Evolutionary conservation across 116 monocot genomes (phyloP).

Genomic region (Iris pallida): DNA sequence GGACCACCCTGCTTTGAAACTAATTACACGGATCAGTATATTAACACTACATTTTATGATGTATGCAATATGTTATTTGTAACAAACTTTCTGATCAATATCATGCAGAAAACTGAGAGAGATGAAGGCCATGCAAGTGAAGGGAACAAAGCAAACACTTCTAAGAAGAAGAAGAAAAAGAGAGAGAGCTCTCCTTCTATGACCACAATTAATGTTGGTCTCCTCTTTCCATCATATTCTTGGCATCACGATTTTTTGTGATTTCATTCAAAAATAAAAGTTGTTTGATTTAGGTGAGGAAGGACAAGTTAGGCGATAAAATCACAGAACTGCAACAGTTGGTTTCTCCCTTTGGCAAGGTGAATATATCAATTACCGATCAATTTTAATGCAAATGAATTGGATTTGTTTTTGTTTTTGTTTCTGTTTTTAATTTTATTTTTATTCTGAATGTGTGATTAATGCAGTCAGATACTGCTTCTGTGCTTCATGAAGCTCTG

Average conservation of each 20-base stretch:
- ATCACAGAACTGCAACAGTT: slow-evolving; percentile 45
- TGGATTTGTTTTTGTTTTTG: neutral
- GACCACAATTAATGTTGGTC: slow-evolving; percentile 3
- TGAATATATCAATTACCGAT: neutral
- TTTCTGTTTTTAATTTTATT: neutral
- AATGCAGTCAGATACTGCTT: slow-evolving; percentile 76
- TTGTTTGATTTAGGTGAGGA: slow-evolving; percentile 29
- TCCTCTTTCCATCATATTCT: too few relatives aligned
- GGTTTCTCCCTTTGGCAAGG: slow-evolving; percentile 61
- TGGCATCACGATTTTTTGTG: too few relatives aligned
- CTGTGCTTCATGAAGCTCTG: slow-evolving; percentile 78
- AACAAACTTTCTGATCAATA: too few relatives aligned
- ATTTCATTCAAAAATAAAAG: too few relatives aligned
- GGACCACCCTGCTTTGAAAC: too few relatives aligned
- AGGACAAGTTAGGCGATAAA: slow-evolving; percentile 49
- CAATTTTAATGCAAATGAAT: neutral
- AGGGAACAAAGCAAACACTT: neutral
- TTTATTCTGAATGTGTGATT: neutral
- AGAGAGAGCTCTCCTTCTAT: slow-evolving; percentile 1
- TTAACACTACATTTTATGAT: too few relatives aligned
- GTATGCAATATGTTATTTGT: too few relatives aligned
- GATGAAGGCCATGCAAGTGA: too few relatives aligned
- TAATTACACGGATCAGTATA: too few relatives aligned
- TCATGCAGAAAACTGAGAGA: too few relatives aligned
- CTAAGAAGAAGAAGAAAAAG: slow-evolving; percentile 7